Evolutionary conservation across 2,329 filamentous ascomycete species (phyloP), one percentile per base, ranked within the genome.

Genomic region (Eutypella sp.): DNA sequence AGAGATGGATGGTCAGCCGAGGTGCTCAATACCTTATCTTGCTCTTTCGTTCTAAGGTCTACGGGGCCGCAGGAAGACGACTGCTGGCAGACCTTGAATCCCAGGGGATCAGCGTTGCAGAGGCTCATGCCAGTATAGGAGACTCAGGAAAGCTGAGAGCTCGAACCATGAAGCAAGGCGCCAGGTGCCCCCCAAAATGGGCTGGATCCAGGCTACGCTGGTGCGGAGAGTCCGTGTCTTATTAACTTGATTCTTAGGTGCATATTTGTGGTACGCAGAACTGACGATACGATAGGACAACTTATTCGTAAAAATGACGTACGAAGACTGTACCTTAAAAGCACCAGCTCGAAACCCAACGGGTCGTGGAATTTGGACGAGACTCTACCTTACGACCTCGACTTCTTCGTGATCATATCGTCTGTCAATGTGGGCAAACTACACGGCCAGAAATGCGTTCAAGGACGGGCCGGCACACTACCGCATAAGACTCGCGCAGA

Each of bases 381-480:
- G 2, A 19, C 38, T 2, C 38, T 55, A 1, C 46, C 47, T 9
- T 4, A 2, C 4, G 47, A 41, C 7, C 34, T 55, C 5, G 64
- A 67, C 34, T 71, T 72, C 56, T 36, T 36, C 33, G 10, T 36
- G 13, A 4, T 36, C 15, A 8, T 36, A 3, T 36, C 33, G 8
- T 36, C 33, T 2, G 33, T 36, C 11, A 36, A 36, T 8, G 33
- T 16, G 16, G 10, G 33, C 33, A 3, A 36, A 36, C 10, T 36
- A 36, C 18, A 16, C 33, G 13, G 33, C 33, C 4, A 16, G 33
- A 4, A 36, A 36, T 19, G 9, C 33, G n/a, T 36, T 36, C 33
- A 36, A n/a, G 33, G 33, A 36, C 5, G 33, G 15, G 1, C 33
- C 18, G 1, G 33, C 33, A 1, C 33, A 36, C 10, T 19, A 36